A percentile compares a stretch with the other conserved stretches of the same genome.
phyloP scores from a whole-genome alignment of 108 stramenopile genomes.

The Cyclotella atomus region DNA sequence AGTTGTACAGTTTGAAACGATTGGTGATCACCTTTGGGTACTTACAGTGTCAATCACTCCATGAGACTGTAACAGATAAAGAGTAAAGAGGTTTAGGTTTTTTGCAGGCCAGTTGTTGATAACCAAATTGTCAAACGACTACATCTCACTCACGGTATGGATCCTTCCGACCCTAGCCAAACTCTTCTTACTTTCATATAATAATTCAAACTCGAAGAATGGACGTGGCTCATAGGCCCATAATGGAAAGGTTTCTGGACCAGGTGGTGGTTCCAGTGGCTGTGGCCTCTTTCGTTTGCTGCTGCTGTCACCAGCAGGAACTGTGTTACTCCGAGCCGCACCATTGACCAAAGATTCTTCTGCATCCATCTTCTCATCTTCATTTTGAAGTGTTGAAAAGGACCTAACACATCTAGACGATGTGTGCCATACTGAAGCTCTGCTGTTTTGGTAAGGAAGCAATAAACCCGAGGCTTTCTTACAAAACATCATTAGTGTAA shows the following conservation, averaged over 20 bases:
- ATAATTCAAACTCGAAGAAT: conserved; percentile 84
- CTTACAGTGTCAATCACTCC: conserved; percentile 71
- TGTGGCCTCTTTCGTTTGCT: not conserved
- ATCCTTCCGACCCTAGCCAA: conserved; percentile 85
- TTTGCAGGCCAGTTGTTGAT: not conserved
- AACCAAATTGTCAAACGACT: not conserved
- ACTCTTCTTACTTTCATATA: conserved; percentile 81
- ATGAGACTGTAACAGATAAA: conserved; percentile 72
- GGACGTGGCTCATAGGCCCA: conserved; percentile 78
- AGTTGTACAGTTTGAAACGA: too few species aligned
- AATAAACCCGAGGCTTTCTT: not conserved
- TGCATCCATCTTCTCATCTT: not conserved
- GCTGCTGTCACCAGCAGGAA: not conserved
- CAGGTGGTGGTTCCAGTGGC: conserved; percentile 30
- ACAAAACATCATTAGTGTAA: not conserved
- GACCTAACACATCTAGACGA: too few species aligned
- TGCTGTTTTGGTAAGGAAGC: not conserved
- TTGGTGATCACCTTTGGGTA: not conserved
- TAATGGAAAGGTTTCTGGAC: conserved; percentile 73
- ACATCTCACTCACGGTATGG: conserved; percentile 34
- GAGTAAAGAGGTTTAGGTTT: too few species aligned
- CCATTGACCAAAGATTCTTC: too few species aligned
- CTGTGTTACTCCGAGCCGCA: not conserved
- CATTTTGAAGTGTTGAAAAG: not conserved
- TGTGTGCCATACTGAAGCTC: too few species aligned